Evolutionary conservation across 163 green algal genomes (phyloP), one percentile per base, ranked within the genome.

Genomic region (Chlorella variabilis): DNA sequence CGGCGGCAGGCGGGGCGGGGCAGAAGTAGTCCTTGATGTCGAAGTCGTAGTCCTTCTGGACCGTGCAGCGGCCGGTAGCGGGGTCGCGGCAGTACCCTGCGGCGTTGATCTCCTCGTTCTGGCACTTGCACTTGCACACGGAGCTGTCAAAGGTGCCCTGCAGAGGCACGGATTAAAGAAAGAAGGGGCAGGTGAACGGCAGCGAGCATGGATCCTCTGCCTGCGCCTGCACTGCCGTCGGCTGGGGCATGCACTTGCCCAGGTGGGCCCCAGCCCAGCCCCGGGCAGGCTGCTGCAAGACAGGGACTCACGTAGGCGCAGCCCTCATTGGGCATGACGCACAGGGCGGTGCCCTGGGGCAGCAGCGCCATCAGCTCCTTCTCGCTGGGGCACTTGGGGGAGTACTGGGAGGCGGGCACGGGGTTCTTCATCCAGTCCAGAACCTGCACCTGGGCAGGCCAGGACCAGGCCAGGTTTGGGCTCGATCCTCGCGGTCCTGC

Each of bases 341-440:
- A 85, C 20, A 82, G n/a, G 17, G 61, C 38, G 38, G 41, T 48
- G 49, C 45, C 80, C 13, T 56, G 4, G n/a, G 80, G 80, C 61
- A 85, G 80, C 58, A 48, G 33, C 7, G 45, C 25, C 70, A 77
- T 48, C 34, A 76, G 70, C 31, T 75, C 48, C 8, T 48, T 31
- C 7, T 27, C 20, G 25, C 9, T 38, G 31, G 65, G 74, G 81
- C 81, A 86, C n/a, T 29, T 33, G 41, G 48, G 51, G 59, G 9
- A 45, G 81, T 86, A 86, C 69, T 87, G 13, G n/a, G 42, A 67
- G 41, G 76, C 80, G 21, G 69, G 48, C 34, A 85, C 76, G 9
- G 85, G 85, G 76, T 89, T 84, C 54, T 84, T 66, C 69, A 89
- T 89, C 85, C 85, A 89, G 38, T 84, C 67, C 39, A 89, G 42